A percentile compares a stretch with the other conserved stretches of the same genome.
phyloP scores from a whole-genome alignment of 495 filamentous ascomycete genomes.

The Trichoderma asperelloides region DNA sequence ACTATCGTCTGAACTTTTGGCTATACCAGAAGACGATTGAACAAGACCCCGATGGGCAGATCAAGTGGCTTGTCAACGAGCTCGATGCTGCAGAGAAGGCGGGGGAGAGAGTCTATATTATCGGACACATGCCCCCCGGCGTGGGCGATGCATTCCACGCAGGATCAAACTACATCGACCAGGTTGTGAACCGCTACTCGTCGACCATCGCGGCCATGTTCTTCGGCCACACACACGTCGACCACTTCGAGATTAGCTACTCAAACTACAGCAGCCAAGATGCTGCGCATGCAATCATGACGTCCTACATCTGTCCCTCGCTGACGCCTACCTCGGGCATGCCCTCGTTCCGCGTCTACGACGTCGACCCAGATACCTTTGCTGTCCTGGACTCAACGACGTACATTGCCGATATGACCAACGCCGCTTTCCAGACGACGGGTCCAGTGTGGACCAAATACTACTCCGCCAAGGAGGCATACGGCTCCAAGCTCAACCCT shows the following conservation, averaged over 20 bases:
- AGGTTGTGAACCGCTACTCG: slow-evolving; percentile 44
- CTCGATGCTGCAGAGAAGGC: slow-evolving; percentile 42
- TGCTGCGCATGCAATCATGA: slow-evolving; percentile 31
- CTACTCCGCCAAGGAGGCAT: slow-evolving; percentile 46
- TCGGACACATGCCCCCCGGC: slow-evolving; percentile 45
- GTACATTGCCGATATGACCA: slow-evolving; percentile 44
- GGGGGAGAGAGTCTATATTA: slow-evolving; percentile 44
- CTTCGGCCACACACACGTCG: slow-evolving; percentile 49
- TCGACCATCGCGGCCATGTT: slow-evolving; percentile 47
- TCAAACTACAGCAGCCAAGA: slow-evolving; percentile 28
- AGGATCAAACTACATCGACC: slow-evolving; percentile 44
- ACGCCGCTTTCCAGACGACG: slow-evolving; percentile 28
- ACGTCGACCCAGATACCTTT: slow-evolving; percentile 46
- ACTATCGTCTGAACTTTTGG: slow-evolving; percentile 48
- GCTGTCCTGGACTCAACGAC: slow-evolving; percentile 42
- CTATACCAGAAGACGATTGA: slow-evolving; percentile 41
- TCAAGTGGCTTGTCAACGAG: slow-evolving; percentile 42
- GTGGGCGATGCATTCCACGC: slow-evolving; percentile 39
- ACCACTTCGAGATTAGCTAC: slow-evolving; percentile 48
- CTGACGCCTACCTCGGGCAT: slow-evolving; percentile 45
- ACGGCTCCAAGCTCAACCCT: slow-evolving; percentile 36
- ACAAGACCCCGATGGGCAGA: slow-evolving; percentile 36
- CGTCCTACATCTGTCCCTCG: slow-evolving; percentile 43
- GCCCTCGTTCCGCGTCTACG: slow-evolving; percentile 49
- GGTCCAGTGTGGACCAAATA: slow-evolving; percentile 41